A percentile compares a stretch with the other conserved stretches of the same genome.
Evolutionary conservation across 192 early-diverging fungal species (phyloP).

Genomic region (Mortierella alpina): DNA sequence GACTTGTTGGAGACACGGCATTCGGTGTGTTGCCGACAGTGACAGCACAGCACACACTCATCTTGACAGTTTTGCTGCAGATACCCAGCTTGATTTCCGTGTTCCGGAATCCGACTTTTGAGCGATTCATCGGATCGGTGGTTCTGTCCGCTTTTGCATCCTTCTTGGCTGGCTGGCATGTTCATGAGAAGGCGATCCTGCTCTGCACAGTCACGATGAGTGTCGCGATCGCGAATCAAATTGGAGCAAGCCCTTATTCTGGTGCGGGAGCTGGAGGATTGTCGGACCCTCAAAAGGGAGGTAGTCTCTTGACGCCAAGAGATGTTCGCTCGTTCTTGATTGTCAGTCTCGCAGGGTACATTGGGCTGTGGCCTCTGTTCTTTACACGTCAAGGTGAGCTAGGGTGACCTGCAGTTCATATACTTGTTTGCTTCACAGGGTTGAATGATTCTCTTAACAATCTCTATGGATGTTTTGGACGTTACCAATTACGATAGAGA

Average conservation of each 20-base stretch:
- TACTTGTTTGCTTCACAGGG: not conserved
- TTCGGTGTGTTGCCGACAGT: constrained; percentile 87
- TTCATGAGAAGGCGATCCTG: constrained; percentile 97
- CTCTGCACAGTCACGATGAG: constrained; percentile 64
- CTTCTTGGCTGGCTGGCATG: constrained; percentile 98
- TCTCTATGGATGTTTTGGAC: not conserved
- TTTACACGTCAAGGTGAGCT: constrained; percentile 71
- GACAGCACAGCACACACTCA: constrained; percentile 73
- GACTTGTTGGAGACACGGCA: constrained; percentile 87
- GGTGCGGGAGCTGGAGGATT: constrained; percentile 19
- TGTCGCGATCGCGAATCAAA: constrained; percentile 57
- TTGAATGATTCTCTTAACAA: not conserved
- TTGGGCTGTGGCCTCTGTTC: constrained; percentile 78
- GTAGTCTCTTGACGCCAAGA: constrained; percentile 22
- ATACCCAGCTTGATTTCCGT: constrained; percentile 60
- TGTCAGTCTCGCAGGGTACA: constrained; percentile 68
- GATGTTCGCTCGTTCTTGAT: constrained; percentile 72
- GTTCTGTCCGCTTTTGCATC: constrained; percentile 87
- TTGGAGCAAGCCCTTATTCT: constrained; percentile 33
- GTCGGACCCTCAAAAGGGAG: constrained; percentile 8
- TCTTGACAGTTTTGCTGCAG: constrained; percentile 79
- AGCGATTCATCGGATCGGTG: constrained; percentile 76
- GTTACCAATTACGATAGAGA: constrained; percentile 46
- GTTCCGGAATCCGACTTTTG: constrained; percentile 56
- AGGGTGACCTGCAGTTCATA: not conserved